phyloP scores from a whole-genome alignment of 495 filamentous ascomycete species.

The Aspergillus indologenus region DNA sequence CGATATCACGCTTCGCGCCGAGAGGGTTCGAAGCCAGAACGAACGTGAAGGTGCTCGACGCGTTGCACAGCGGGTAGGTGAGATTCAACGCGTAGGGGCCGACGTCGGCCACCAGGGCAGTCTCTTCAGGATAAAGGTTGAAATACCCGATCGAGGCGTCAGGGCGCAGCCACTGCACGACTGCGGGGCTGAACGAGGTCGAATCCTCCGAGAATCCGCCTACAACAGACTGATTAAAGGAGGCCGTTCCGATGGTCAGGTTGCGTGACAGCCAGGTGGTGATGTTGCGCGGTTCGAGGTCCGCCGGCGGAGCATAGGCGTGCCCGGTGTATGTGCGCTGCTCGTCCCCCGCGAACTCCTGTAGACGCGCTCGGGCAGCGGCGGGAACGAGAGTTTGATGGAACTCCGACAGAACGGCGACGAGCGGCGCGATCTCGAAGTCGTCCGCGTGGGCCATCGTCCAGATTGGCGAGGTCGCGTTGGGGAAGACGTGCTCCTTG shows the following conservation, averaged over 20 bases:
- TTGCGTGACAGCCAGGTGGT: conserved; percentile 37
- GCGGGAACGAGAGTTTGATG: conserved; percentile 25
- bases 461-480: conserved; percentile 24
- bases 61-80: conserved; percentile 28
- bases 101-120: conserved; percentile 30
- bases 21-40: conserved; percentile 9
- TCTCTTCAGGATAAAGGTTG: conserved; percentile 30
- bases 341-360: conserved; percentile 27
- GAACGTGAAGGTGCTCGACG: conserved; percentile 10
- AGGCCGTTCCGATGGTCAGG: conserved; percentile 39
- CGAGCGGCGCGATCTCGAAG: conserved; percentile 36
- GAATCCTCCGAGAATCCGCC: conserved; percentile 35
- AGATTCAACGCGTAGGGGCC: conserved; percentile 28
- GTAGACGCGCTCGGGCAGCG: conserved; percentile 19
- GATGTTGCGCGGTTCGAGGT: conserved; percentile 38
- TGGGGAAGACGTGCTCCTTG: conserved; percentile 9
- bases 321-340: conserved; percentile 32
- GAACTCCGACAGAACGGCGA: conserved; percentile 31
- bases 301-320: conserved; percentile 38
- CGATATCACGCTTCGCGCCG: conserved; percentile 1
- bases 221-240: conserved; percentile 34
- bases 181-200: conserved; percentile 34
- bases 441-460: conserved; percentile 39
- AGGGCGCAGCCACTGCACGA: conserved; percentile 33
- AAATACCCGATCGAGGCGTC: conserved; percentile 23